Percentiles rank a stretch among this genome's conserved stretches.
Evolutionary conservation across 192 early-diverging fungal species (phyloP).

Genomic region (Geosiphon pyriformis): DNA sequence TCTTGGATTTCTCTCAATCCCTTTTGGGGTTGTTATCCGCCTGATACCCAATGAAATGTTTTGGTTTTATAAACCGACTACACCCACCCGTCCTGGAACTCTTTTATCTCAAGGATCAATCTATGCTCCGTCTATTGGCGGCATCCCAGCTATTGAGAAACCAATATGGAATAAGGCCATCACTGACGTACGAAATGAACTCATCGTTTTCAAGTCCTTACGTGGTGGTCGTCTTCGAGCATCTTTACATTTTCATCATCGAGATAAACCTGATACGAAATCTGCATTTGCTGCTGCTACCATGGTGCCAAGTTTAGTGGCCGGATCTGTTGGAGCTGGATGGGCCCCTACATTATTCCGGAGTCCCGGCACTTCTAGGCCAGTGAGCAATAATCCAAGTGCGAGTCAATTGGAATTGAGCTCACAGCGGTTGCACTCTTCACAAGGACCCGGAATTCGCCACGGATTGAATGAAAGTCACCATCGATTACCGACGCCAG

Average conservation of each 20-base stretch:
- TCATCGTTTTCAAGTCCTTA: conserved; percentile 34
- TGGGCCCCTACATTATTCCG: conserved; percentile 34
- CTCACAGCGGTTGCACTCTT: neutral
- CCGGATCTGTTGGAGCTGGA: conserved; percentile 37
- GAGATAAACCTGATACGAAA: neutral
- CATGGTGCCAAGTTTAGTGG: conserved; percentile 39
- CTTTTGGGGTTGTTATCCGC: conserved; percentile 81
- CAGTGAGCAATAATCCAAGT: neutral
- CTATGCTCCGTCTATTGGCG: conserved; percentile 10
- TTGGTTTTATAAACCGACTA: conserved; percentile 25
- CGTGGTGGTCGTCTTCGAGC: conserved; percentile 31
- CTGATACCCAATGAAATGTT: conserved; percentile 69
- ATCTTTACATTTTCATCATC: neutral
- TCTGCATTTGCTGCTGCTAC: conserved; percentile 32
- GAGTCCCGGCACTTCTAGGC: neutral
- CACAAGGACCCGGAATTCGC: neutral
- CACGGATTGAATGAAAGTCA: neutral
- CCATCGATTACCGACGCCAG: neutral
- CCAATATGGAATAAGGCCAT: conserved; percentile 44
- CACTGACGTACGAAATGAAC: conserved; percentile 30
- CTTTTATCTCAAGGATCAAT: conserved; percentile 25
- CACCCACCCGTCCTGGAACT: conserved; percentile 26
- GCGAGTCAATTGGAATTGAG: neutral
- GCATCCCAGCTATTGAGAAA: conserved; percentile 27
- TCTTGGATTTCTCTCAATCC: conserved; percentile 73